Evolutionary conservation across 2,329 filamentous ascomycete genomes (phyloP).

Genomic region (Nemania diffusa): DNA sequence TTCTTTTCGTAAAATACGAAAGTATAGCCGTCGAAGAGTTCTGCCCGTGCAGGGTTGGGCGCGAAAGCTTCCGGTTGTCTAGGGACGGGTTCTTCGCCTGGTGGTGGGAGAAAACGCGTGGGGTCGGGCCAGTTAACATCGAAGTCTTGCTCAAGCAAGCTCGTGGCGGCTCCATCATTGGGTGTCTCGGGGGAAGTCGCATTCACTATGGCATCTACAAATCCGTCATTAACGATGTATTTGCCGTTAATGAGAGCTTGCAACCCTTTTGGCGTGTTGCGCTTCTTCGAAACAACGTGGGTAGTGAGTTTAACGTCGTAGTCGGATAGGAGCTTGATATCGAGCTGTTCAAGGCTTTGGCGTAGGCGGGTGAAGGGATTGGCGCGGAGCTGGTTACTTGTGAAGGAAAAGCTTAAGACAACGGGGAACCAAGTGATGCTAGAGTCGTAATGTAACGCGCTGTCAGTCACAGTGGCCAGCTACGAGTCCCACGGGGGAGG

Average conservation of each 20-base stretch:
- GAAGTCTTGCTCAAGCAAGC: slow-evolving; percentile 81
- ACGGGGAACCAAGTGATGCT: slow-evolving; percentile 83
- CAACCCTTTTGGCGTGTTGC: slow-evolving; percentile 88
- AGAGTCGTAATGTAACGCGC: background rate
- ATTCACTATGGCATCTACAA: slow-evolving; percentile 75
- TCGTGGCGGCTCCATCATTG: slow-evolving; percentile 60
- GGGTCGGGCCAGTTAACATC: slow-evolving; percentile 81
- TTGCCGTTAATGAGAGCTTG: slow-evolving; percentile 86
- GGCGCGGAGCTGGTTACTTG: slow-evolving; percentile 74
- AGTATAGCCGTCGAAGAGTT: slow-evolving; percentile 86
- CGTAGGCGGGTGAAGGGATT: slow-evolving; percentile 72
- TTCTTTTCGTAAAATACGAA: slow-evolving; percentile 84
- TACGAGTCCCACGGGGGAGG: background rate
- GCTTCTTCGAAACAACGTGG: slow-evolving; percentile 87
- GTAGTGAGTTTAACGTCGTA: slow-evolving; percentile 79
- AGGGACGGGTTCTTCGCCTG: slow-evolving; percentile 78
- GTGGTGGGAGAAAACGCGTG: slow-evolving; percentile 75
- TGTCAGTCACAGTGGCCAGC: slow-evolving; percentile 4
- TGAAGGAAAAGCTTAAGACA: slow-evolving; percentile 83
- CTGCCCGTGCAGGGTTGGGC: slow-evolving; percentile 72
- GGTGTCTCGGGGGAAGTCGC: slow-evolving; percentile 62
- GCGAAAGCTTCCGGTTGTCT: slow-evolving; percentile 75
- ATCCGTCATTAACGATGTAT: slow-evolving; percentile 78
- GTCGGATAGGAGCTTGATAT: slow-evolving; percentile 83
- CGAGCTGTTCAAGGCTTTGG: slow-evolving; percentile 79